phyloP scores from a whole-genome alignment of 768 basidiomycete genomes.

The Lactarius hengduanensis region DNA sequence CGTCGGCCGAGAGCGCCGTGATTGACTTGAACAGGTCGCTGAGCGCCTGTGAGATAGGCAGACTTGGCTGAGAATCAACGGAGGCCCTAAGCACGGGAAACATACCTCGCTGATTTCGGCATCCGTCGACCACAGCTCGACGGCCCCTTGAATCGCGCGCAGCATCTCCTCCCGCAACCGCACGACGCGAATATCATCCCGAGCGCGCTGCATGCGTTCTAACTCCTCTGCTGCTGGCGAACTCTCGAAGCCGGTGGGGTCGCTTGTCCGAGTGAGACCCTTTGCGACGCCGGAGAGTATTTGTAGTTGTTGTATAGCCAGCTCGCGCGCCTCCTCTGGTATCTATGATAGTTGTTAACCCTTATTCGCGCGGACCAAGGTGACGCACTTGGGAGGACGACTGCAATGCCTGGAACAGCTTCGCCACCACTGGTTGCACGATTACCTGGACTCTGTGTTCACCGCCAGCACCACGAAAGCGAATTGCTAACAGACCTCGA shows the following conservation, averaged over 20 bases:
- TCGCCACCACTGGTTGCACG: constrained; percentile 69
- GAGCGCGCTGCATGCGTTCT: constrained; percentile 55
- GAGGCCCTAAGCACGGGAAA: constrained; percentile 23
- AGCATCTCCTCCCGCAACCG: constrained; percentile 69
- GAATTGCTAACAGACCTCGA: constrained; percentile 50
- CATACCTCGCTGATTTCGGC: constrained; percentile 73
- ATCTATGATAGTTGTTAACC: constrained; percentile 42
- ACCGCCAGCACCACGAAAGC: not conserved
- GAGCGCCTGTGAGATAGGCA: constrained; percentile 49
- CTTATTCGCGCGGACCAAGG: not conserved
- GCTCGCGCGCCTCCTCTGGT: constrained; percentile 66
- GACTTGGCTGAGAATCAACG: constrained; percentile 1
- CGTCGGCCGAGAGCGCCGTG: constrained; percentile 74
- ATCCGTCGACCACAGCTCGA: constrained; percentile 80
- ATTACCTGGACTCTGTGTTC: constrained; percentile 51
- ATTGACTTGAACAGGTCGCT: constrained; percentile 86
- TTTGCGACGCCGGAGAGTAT: constrained; percentile 83
- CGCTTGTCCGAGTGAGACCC: constrained; percentile 77
- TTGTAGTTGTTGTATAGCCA: constrained; percentile 71
- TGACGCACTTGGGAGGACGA: constrained; percentile 50
- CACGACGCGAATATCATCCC: constrained; percentile 62
- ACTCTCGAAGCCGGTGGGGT: constrained; percentile 61
- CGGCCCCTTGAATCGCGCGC: constrained; percentile 52
- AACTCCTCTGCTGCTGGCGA: constrained; percentile 52
- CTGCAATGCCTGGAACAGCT: constrained; percentile 60